Percentiles rank a stretch among this genome's conserved stretches.
Evolutionary conservation across 177 flowering plant species (phyloP).

Genomic region (Vitis hybrid): DNA sequence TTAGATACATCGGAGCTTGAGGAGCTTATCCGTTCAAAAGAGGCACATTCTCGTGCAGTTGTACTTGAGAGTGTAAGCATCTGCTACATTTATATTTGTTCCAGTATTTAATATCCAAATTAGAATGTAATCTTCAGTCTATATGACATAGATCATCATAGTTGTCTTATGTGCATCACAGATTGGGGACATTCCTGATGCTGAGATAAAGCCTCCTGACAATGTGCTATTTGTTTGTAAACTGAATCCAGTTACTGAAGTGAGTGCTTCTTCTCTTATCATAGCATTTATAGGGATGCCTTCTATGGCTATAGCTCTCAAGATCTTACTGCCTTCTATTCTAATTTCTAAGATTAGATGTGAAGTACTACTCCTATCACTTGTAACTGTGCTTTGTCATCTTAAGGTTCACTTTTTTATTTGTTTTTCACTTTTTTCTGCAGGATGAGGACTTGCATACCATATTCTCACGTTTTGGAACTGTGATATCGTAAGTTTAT

Average conservation of each 20-base stretch:
- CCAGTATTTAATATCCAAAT: not conserved
- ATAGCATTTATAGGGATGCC: no score
- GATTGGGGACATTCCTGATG: constrained; percentile 98
- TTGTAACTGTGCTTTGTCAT: no score
- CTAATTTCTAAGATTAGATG: not conserved
- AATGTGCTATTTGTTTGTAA: constrained; percentile 96
- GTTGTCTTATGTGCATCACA: constrained; percentile 28
- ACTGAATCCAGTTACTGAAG: constrained; percentile 97
- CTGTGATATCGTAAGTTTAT: constrained; percentile 72
- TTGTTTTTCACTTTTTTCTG: constrained; percentile 4
- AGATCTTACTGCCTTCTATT: constrained; percentile 1
- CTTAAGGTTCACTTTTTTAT: not conserved
- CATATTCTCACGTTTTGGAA: constrained; percentile 95
- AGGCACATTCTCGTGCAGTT: constrained; percentile 92
- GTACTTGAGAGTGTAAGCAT: constrained; percentile 84
- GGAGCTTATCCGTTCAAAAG: constrained; percentile 74
- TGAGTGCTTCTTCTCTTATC: constrained; percentile 25
- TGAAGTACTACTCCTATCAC: not conserved
- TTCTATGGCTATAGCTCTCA: not conserved
- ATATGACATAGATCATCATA: not conserved
- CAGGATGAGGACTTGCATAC: constrained; percentile 96
- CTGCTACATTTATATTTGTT: not conserved
- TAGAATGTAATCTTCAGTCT: not conserved
- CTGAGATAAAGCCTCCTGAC: constrained; percentile 94
- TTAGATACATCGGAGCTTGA: constrained; percentile 64